Conservation (phyloP, 495 filamentous ascomycete genomes). For the Aspergillus nidulans region DNA sequence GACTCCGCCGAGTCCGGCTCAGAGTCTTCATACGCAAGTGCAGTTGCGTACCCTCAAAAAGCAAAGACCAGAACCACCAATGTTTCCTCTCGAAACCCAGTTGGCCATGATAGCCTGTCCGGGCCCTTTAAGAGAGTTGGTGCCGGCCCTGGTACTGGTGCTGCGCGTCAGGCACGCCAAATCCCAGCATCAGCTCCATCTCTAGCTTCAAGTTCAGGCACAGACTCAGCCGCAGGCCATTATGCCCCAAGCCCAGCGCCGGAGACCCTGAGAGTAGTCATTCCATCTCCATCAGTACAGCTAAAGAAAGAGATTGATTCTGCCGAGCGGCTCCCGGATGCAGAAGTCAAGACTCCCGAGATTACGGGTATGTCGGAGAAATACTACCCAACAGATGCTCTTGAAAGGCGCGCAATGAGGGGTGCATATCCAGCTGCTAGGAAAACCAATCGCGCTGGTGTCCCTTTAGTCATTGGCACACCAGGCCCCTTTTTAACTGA, state of each 20-base stretch:
- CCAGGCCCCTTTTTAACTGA: conserved; percentile 11
- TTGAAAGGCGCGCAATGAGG: conserved; percentile 16
- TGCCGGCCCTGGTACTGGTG: no score
- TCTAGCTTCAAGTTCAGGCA: not conserved
- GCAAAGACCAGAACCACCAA: not conserved
- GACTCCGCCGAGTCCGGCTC: conserved; percentile 1
- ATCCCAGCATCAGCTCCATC: not conserved
- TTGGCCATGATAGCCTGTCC: not conserved
- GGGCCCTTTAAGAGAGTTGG: not conserved
- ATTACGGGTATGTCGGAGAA: conserved; percentile 18
- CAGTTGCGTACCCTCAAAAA: not conserved
- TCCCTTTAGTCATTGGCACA: conserved; percentile 5
- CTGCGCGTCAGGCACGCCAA: not conserved
- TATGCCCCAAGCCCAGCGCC: conserved; percentile 12
- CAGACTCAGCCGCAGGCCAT: not conserved
- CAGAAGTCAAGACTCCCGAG: not conserved
- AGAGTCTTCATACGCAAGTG: not conserved
- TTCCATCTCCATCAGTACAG: conserved; percentile 23
- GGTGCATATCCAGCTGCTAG: conserved; percentile 24
- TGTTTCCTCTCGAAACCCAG: not conserved
- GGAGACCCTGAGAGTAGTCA: conserved; percentile 15
- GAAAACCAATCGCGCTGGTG: conserved; percentile 13
- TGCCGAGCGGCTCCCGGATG: conserved; percentile 1
- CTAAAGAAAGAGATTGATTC: conserved; percentile 14
- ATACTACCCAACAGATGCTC: conserved; percentile 23